A percentile compares a stretch with the other conserved stretches of the same genome.
Evolutionary conservation across 495 filamentous ascomycete species (phyloP).

Genomic region (Talaromyces borbonicus): DNA sequence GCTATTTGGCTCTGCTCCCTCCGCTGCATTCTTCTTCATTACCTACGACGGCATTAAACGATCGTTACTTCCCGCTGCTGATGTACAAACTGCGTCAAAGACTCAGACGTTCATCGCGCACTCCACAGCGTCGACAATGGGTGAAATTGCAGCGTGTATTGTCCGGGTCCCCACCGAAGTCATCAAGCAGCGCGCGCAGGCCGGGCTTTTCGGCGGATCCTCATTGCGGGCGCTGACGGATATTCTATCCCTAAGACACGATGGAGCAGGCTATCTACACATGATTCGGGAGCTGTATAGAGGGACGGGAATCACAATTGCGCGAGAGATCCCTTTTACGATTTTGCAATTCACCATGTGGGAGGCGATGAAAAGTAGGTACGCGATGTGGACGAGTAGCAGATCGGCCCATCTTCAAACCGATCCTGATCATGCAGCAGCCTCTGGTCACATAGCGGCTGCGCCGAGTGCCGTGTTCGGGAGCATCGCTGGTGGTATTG

Average conservation of each 20-base stretch:
- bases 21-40: constrained; percentile 97
- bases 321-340: constrained; percentile 95
- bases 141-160: constrained; percentile 87
- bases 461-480: constrained; percentile 81
- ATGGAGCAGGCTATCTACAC: constrained; percentile 34
- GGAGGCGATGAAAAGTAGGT: constrained; percentile 74
- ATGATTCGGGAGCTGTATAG: constrained; percentile 81
- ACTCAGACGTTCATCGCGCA: constrained; percentile 44
- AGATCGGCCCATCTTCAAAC: background rate
- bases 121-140: constrained; percentile 79
- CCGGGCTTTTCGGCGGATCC: constrained; percentile 53
- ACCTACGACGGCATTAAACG: constrained; percentile 83
- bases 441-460: constrained; percentile 43
- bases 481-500: constrained; percentile 70
- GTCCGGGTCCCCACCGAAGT: constrained; percentile 94
- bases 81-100: constrained; percentile 8
- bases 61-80: constrained; percentile 29
- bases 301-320: constrained; percentile 81
- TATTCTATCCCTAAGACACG: constrained; percentile 50
- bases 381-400: constrained; percentile 17
- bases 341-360: constrained; percentile 95
- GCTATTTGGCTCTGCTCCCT: constrained; percentile 75
- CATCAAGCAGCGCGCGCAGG: constrained; percentile 92
- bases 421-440: background rate
- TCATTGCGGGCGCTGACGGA: constrained; percentile 47